phyloP scores from a whole-genome alignment of 1,284 basidiomycete genomes.

The Ganoderma sinense region DNA sequence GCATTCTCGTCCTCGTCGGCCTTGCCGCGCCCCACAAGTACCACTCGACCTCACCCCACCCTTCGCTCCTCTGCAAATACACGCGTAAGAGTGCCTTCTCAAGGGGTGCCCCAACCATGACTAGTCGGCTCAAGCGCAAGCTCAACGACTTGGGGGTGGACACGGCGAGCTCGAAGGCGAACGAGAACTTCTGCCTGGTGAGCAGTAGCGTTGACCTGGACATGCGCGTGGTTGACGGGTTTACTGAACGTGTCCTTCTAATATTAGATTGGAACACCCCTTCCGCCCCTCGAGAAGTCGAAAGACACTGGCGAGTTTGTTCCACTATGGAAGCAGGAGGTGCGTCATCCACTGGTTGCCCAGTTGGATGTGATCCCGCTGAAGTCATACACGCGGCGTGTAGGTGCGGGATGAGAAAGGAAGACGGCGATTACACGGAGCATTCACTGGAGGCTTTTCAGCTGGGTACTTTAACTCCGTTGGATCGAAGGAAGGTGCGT shows the following conservation, averaged over 20 bases:
- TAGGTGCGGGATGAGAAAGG: slow-evolving; percentile 96
- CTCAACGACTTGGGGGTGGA: slow-evolving; percentile 85
- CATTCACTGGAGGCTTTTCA: slow-evolving; percentile 97
- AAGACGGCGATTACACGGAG: slow-evolving; percentile 91
- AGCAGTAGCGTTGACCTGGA: slow-evolving; percentile 32
- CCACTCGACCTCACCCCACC: background rate
- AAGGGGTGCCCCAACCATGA: slow-evolving; percentile 36
- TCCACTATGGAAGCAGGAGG: slow-evolving; percentile 98
- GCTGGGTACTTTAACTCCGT: slow-evolving; percentile 98
- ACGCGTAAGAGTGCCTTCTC: background rate
- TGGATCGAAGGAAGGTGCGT: slow-evolving; percentile 91
- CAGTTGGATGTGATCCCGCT: background rate
- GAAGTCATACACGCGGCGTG: background rate
- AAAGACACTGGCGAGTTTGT: slow-evolving; percentile 94
- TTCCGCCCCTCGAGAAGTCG: slow-evolving; percentile 88
- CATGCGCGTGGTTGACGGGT: background rate
- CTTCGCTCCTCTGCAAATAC: background rate
- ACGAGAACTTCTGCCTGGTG: slow-evolving; percentile 90
- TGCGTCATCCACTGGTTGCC: slow-evolving; percentile 42
- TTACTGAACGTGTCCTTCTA: background rate
- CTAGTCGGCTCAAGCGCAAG: slow-evolving; percentile 77
- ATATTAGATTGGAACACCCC: slow-evolving; percentile 86
- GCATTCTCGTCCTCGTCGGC: too few species aligned
- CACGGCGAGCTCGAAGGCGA: slow-evolving; percentile 70
- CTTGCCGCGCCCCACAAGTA: background rate